These are phyloP conservation scores for Trichoderma hamatum DNA, from an alignment of 2,329 filamentous ascomycete species.

Conservation along the genomic window DNA sequence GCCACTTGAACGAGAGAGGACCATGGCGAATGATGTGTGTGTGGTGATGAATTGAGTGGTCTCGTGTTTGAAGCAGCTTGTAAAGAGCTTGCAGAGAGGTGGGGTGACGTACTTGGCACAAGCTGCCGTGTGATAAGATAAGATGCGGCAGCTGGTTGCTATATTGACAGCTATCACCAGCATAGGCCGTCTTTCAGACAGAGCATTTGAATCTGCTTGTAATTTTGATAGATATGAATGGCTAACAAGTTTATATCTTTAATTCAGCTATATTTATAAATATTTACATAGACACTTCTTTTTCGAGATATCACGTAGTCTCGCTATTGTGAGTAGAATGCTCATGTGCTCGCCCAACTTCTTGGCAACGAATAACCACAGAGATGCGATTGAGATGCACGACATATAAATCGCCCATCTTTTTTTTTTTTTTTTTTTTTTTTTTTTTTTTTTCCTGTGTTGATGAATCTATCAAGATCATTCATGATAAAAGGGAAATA, in stretches of 20 bases:
- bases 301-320: not conserved
- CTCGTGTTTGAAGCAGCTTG: not conserved
- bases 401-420: too few relatives aligned
- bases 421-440: too few relatives aligned
- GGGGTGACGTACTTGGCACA: conserved; percentile 19
- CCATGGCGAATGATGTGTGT: not conserved
- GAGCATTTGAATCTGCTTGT: not conserved
- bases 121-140: conserved; percentile 3
- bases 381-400: too few relatives aligned
- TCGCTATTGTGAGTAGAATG: not conserved
- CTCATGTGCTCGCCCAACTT: not conserved
- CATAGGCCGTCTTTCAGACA: not conserved
- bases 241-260: not conserved
- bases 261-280: not conserved
- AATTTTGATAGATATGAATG: too few relatives aligned
- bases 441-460: too few relatives aligned
- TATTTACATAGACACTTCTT: not conserved
- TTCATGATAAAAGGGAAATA: too few relatives aligned
- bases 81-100: conserved; percentile 19
- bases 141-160: not conserved
- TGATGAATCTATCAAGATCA: too few relatives aligned
- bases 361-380: not conserved
- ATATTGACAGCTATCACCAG: too few relatives aligned
- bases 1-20: conserved; percentile 2
- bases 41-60: not conserved